Evolutionary conservation across 352 stramenopile genomes (phyloP).

Genomic region (Phytophthora pinifolia): DNA sequence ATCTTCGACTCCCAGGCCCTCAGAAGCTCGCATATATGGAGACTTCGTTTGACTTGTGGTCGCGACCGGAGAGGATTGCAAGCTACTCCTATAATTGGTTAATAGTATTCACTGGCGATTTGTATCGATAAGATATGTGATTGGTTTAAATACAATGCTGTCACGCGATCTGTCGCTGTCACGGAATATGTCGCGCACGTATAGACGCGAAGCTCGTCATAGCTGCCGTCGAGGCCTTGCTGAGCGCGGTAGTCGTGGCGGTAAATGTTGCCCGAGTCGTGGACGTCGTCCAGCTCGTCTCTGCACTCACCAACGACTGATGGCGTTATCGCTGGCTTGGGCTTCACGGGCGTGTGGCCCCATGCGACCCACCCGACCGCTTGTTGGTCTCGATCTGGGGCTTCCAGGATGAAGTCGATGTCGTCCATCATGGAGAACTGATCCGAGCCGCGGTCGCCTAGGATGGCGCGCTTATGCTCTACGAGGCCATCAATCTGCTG

Average conservation of each 20-base stretch:
- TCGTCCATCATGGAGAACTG: slow-evolving; percentile 27
- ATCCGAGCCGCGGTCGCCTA: slow-evolving; percentile 20
- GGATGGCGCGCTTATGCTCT: slow-evolving; percentile 24
- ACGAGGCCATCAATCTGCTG: slow-evolving; percentile 10
- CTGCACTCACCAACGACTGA: slow-evolving; percentile 3
- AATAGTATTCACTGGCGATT: no score
- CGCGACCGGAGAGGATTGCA: no score
- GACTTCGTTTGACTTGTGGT: no score
- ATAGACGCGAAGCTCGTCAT: slow-evolving; percentile 28
- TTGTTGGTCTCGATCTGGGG: slow-evolving; percentile 2
- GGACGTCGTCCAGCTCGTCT: slow-evolving; percentile 17
- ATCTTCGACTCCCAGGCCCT: no score
- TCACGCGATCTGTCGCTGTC: no score
- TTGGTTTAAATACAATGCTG: no score
- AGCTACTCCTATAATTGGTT: no score
- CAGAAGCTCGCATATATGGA: no score
- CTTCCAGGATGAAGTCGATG: slow-evolving; percentile 32
- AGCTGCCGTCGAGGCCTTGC: slow-evolving; percentile 23
- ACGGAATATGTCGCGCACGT: no score
- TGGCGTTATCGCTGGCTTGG: slow-evolving; percentile 1
- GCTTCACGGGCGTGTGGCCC: slow-evolving; percentile 5
- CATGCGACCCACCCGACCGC: slow-evolving; percentile 17
- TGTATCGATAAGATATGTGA: no score
- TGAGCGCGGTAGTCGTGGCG: slow-evolving; percentile 16
- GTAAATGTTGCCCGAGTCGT: slow-evolving; percentile 10